Percentiles rank a stretch among this genome's conserved stretches.
Evolutionary conservation across 495 filamentous ascomycete species (phyloP).

Genomic region (Mytilinidion resinicola): DNA sequence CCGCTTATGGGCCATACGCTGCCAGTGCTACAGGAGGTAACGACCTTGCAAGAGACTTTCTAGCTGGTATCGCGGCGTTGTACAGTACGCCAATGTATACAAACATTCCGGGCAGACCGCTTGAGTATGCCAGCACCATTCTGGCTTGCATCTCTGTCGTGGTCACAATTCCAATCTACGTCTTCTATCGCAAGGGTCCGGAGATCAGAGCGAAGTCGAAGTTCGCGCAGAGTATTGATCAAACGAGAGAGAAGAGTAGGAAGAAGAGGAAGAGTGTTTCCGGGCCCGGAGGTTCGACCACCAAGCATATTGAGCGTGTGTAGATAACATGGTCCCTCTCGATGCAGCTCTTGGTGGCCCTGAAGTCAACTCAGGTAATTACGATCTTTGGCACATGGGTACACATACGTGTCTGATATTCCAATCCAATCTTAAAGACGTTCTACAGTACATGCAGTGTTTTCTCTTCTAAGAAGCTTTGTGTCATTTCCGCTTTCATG

Average conservation of each 20-base stretch:
- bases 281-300: background rate
- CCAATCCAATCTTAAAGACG: too few species aligned
- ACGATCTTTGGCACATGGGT: too few species aligned
- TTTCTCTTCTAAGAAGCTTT: too few species aligned
- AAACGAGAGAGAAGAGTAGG: conserved; percentile 7
- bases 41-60: conserved; percentile 27
- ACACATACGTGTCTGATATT: too few species aligned
- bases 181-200: conserved; percentile 48
- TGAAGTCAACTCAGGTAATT: too few species aligned
- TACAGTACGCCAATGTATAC: conserved; percentile 24
- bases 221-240: conserved; percentile 37
- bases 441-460: too few species aligned
- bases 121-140: conserved; percentile 43
- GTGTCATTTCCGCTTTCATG: too few species aligned
- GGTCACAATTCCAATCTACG: conserved; percentile 44
- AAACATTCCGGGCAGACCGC: conserved; percentile 28
- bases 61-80: conserved; percentile 27
- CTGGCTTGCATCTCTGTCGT: conserved; percentile 41
- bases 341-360: too few species aligned
- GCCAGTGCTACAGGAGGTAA: conserved; percentile 28
- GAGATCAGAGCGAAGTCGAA: conserved; percentile 42
- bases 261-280: conserved; percentile 16
- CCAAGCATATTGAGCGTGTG: background rate
- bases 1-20: conserved; percentile 27
- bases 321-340: too few species aligned